These are phyloP conservation scores for Suhomyces atakaporum DNA, from an alignment of 1,139 yeast genomes.

Conservation along the genomic window DNA sequence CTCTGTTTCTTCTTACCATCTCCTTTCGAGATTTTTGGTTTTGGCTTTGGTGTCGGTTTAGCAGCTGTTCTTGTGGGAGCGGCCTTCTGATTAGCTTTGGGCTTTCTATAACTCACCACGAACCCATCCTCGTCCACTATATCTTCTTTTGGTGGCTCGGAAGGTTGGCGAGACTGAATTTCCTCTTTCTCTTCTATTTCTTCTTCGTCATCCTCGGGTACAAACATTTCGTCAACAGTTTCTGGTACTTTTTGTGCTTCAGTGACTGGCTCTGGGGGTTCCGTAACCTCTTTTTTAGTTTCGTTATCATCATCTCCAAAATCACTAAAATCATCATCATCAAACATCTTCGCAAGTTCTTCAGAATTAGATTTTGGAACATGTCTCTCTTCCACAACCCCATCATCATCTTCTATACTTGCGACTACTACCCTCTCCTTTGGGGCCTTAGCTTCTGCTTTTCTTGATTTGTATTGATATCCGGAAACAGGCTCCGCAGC, in stretches of 20 bases:
- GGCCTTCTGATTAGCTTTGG: conserved; percentile 15
- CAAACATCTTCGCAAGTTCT: conserved; percentile 23
- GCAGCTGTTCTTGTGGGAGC: conserved; percentile 16
- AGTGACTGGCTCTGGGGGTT: conserved; percentile 3
- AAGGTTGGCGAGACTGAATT: neutral
- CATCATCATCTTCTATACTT: conserved; percentile 17
- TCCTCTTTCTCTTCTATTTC: conserved; percentile 15
- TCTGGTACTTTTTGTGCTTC: conserved; percentile 6
- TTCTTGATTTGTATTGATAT: conserved; percentile 45
- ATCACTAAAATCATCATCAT: conserved; percentile 25
- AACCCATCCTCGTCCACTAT: conserved; percentile 46
- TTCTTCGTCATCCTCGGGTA: conserved; percentile 14
- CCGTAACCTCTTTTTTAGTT: conserved; percentile 1
- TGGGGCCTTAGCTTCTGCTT: conserved; percentile 31
- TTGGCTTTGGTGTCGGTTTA: conserved; percentile 12
- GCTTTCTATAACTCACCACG: conserved; percentile 32
- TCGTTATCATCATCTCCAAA: conserved; percentile 15
- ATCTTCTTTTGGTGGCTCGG: conserved; percentile 14
- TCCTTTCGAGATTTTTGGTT: conserved; percentile 12
- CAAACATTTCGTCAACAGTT: conserved; percentile 14
- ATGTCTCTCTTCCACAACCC: conserved; percentile 4
- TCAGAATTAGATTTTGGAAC: conserved; percentile 14
- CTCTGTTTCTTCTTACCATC: conserved; percentile 35
- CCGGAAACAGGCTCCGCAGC: conserved; percentile 14
- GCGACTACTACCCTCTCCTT: conserved; percentile 43